Evolutionary conservation across 208 protist genomes (phyloP), one percentile per base, ranked within the genome.

Genomic region (Trypanosoma avium): DNA sequence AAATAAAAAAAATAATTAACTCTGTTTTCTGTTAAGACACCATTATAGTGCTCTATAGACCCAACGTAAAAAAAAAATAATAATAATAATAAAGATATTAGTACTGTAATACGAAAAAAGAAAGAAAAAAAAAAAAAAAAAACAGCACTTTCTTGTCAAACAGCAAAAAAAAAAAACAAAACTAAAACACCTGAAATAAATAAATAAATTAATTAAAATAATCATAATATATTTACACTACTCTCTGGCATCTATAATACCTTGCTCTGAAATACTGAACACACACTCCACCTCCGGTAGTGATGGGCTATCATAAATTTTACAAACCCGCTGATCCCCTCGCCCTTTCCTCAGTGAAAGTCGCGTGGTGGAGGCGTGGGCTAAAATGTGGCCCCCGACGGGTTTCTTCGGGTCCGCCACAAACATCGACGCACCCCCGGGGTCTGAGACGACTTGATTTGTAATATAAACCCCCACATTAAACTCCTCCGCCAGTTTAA

Each of bases 391-490:
- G n/a, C 97, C 97, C 29, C 97, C 97, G 29, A 99, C 89, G 7
- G 97, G 96, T 72, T 99, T 99, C 75, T 99, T 99, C 29, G 98
- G 97, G 68, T 99, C 97, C 0, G 98, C 86, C 40, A 94, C 86
- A 64, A 99, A 99, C 93, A 99, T 98, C 32, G 93, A 90, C 27
- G 82, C 95, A 32, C 98, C 98, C 74, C 99, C 98, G 19, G 99
- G 98, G 55, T 98, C 85, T 1, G 99, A 92, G 19, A 99, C 98
- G 4, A 99, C 98, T 84, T 99, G 98, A 67, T 99, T 99, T 12
- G 98, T 99, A 61, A 99, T 99, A 70, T 99, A 98, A 13, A 99
- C 98, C 4, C 98, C 99, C 24, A 99, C 89, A 75, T 99, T 98
- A 75, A 98, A 99, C 81, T 99, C 97, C 73, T 99, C 98, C 4